Percentiles rank a stretch among this genome's conserved stretches.
These are phyloP conservation scores for Eimeria praecox DNA, from an alignment of 169 alveolate species.

Conservation along the genomic window DNA sequence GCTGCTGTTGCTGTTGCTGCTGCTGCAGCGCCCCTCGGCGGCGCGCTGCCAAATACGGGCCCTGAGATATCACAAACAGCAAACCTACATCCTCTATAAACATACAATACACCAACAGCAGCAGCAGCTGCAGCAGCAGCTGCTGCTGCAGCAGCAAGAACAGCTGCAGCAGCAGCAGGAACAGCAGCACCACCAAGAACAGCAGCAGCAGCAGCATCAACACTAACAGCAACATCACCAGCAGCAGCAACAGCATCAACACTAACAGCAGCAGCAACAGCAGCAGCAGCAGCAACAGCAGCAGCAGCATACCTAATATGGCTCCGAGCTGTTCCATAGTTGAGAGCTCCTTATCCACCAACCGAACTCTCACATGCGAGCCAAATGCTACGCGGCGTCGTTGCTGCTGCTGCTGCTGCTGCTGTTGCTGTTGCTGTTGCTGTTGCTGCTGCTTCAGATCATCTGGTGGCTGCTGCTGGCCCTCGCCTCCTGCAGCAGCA, in stretches of 20 bases:
- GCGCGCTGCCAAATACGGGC: neutral
- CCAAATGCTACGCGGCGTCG: slow-evolving; percentile 82
- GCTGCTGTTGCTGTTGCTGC: neutral
- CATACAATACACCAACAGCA: neutral
- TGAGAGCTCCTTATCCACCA: slow-evolving; percentile 86
- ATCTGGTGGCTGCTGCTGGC: neutral
- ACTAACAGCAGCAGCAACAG: slow-evolving; percentile 51
- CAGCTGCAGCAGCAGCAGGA: neutral
- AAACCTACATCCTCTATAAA: neutral
- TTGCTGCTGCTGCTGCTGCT: slow-evolving; percentile 39
- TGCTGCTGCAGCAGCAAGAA: neutral
- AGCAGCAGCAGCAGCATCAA: neutral
- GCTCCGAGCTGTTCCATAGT: slow-evolving; percentile 87
- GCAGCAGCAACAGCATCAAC: slow-evolving; percentile 36
- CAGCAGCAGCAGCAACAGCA: slow-evolving; percentile 36
- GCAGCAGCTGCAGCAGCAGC: neutral
- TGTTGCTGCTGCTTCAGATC: neutral
- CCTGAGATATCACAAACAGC: neutral
- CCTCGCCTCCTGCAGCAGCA: slow-evolving; percentile 14
- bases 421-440: neutral
- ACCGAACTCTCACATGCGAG: slow-evolving; percentile 83
- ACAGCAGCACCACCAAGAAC: neutral
- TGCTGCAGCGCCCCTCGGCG: neutral
- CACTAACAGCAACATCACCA: neutral
- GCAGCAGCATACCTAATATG: slow-evolving; percentile 79